Conservation (phyloP, 2,329 filamentous ascomycete genomes). For the Tricladium varicosporioides region DNA sequence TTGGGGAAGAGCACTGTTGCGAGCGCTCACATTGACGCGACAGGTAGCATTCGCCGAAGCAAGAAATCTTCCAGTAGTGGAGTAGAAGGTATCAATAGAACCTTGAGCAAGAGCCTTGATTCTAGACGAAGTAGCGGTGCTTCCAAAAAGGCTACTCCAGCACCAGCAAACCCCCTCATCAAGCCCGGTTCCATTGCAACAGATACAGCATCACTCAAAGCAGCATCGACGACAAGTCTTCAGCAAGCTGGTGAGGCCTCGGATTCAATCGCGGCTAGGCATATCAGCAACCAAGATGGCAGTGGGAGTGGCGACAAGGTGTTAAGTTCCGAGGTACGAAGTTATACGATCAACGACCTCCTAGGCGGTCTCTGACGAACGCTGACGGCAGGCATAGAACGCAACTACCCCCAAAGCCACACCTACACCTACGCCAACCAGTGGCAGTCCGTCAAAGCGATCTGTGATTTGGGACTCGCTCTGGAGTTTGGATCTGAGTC, state of each 20-base stretch:
- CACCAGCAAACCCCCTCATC: conserved; percentile 17
- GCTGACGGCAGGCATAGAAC: conserved; percentile 23
- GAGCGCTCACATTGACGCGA: conserved; percentile 81
- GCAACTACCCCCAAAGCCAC: conserved; percentile 4
- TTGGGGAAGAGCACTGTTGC: conserved; percentile 90
- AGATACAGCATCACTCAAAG: conserved; percentile 26
- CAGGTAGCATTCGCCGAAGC: conserved; percentile 62
- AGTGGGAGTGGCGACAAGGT: conserved; percentile 14
- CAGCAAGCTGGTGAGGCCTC: conserved; percentile 20
- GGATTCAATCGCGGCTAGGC: conserved; percentile 21
- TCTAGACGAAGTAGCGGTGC: conserved; percentile 85
- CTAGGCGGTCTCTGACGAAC: conserved; percentile 26
- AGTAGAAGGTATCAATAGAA: conserved; percentile 73
- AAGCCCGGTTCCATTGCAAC: conserved; percentile 24
- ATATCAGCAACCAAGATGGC: conserved; percentile 16
- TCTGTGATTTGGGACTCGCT: conserved; percentile 61
- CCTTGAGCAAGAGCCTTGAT: conserved; percentile 82
- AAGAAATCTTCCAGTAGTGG: conserved; percentile 45
- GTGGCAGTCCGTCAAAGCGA: conserved; percentile 40
- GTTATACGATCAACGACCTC: conserved; percentile 28
- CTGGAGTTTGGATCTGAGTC: conserved; percentile 59
- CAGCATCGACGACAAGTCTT: conserved; percentile 17
- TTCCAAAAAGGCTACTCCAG: conserved; percentile 71
- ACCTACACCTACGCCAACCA: conserved; percentile 13
- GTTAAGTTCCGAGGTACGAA: conserved; percentile 28